Conservation (phyloP, 305 asterid species). For the Lippia alba region DNA sequence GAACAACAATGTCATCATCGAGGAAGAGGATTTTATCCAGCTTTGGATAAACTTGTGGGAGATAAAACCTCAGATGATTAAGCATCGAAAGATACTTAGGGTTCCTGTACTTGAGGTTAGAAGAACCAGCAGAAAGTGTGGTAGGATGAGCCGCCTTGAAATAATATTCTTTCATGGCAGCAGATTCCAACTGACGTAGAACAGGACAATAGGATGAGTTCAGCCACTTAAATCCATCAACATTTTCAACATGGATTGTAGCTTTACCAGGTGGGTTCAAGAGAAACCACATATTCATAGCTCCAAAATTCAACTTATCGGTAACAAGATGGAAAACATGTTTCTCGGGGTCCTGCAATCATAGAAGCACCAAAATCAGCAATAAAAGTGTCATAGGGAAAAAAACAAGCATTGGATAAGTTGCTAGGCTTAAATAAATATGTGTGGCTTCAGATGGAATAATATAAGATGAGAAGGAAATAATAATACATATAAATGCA, state of each 20-base stretch:
- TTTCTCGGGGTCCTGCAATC: constrained; percentile 86
- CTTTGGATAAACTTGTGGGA: constrained; percentile 95
- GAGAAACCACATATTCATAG: constrained; percentile 99
- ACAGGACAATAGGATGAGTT: constrained; percentile 94
- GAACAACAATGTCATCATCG: constrained; percentile 96
- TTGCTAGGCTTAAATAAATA: constrained; percentile 25
- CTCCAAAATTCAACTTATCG: constrained; percentile 96
- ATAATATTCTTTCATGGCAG: constrained; percentile 96
- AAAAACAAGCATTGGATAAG: constrained; percentile 18
- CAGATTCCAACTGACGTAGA: constrained; percentile 86
- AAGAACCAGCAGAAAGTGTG: constrained; percentile 84
- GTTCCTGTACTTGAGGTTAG: constrained; percentile 93
- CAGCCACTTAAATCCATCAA: constrained; percentile 96
- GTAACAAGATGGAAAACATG: constrained; percentile 97
- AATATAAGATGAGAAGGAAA: constrained; percentile 21
- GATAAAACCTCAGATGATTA: constrained; percentile 94
- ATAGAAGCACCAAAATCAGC: constrained; percentile 19
- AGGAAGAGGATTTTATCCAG: constrained; percentile 94
- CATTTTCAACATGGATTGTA: constrained; percentile 94
- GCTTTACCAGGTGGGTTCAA: constrained; percentile 98
- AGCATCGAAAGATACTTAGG: constrained; percentile 99
- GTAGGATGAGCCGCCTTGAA: constrained; percentile 96
- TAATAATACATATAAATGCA: not conserved
- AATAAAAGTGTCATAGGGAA: not conserved
- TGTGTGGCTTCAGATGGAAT: constrained; percentile 14